These are phyloP conservation scores for Monosporascus cannonballus DNA, from an alignment of 2,329 filamentous ascomycete species.

Conservation along the genomic window DNA sequence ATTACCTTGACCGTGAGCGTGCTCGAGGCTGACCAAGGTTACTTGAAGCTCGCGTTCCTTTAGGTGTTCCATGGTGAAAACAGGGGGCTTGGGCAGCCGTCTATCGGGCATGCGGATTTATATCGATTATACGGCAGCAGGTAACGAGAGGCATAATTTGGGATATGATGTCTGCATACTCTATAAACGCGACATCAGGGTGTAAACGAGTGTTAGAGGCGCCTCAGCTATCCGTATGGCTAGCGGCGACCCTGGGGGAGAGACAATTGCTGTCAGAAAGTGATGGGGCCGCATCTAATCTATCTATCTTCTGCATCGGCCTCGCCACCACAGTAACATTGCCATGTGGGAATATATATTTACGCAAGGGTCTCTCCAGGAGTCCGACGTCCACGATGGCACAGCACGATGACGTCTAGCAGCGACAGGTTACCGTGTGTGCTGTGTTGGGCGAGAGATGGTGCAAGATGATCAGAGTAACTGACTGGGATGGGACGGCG, in stretches of 20 bases:
- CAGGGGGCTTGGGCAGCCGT: slow-evolving; percentile 1
- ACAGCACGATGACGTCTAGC: slow-evolving; percentile 15
- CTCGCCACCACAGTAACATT: slow-evolving; percentile 14
- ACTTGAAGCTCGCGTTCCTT: not conserved
- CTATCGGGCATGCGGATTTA: slow-evolving; percentile 16
- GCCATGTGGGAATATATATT: slow-evolving; percentile 19
- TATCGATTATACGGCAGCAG: slow-evolving; percentile 7
- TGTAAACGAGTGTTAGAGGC: slow-evolving; percentile 18
- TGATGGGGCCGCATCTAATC: slow-evolving; percentile 5
- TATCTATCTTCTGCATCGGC: slow-evolving; percentile 7
- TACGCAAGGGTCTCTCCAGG: slow-evolving; percentile 12
- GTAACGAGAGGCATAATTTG: slow-evolving; percentile 20
- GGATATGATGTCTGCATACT: not conserved
- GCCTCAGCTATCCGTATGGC: slow-evolving; percentile 10
- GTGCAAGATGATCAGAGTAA: slow-evolving; percentile 7
- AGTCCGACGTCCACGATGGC: slow-evolving; percentile 3
- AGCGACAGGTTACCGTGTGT: slow-evolving; percentile 12
- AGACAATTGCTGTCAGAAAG: slow-evolving; percentile 8
- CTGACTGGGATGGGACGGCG: slow-evolving; percentile 6
- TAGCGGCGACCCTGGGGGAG: slow-evolving; percentile 5
- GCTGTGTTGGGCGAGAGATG: slow-evolving; percentile 2
- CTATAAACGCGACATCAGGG: not conserved
- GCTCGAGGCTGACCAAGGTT: not conserved
- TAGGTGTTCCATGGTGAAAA: slow-evolving; percentile 10
- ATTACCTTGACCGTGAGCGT: not conserved